Conservation (phyloP, 2,329 filamentous ascomycete genomes). For the Claviceps sp. region DNA sequence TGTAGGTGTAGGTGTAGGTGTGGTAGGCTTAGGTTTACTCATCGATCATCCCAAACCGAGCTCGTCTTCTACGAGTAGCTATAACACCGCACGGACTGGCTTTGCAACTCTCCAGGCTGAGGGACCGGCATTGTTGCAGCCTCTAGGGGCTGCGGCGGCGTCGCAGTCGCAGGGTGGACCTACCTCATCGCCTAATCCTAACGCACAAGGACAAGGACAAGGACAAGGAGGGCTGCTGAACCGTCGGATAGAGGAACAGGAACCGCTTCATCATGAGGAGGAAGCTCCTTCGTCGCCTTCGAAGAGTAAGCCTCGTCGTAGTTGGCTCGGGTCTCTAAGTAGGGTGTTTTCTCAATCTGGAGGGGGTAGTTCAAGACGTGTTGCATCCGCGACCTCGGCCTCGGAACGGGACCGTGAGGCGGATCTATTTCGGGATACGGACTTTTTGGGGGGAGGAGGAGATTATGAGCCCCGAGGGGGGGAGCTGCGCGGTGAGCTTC, state of each 20-base stretch:
- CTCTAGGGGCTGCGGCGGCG: conserved; percentile 16
- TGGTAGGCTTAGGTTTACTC: not conserved
- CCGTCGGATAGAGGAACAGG: conserved; percentile 16
- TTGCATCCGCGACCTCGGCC: conserved; percentile 11
- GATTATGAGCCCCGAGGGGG: conserved; percentile 26
- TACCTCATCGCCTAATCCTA: no score
- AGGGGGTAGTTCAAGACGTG: not conserved
- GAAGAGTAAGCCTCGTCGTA: conserved; percentile 40
- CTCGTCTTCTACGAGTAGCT: conserved; percentile 32
- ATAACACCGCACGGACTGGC: conserved; percentile 40
- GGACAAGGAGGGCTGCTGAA: no score
- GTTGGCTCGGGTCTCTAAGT: conserved; percentile 56
- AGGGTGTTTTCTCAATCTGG: conserved; percentile 43
- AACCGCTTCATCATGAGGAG: conserved; percentile 13
- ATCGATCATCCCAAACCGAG: conserved; percentile 20
- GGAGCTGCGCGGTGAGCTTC: conserved; percentile 33
- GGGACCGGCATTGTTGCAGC: conserved; percentile 30
- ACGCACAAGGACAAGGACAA: no score
- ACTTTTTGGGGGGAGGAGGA: no score
- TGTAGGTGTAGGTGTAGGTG: no score
- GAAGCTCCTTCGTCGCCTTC: conserved; percentile 41
- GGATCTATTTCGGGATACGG: no score
- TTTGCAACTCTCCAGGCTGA: conserved; percentile 40
- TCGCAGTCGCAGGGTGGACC: not conserved
- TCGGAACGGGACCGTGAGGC: not conserved